These are phyloP conservation scores for Thuidium tamariscinum DNA, from an alignment of 225 moss, liverwort and hornwort species.

Conservation along the genomic window DNA sequence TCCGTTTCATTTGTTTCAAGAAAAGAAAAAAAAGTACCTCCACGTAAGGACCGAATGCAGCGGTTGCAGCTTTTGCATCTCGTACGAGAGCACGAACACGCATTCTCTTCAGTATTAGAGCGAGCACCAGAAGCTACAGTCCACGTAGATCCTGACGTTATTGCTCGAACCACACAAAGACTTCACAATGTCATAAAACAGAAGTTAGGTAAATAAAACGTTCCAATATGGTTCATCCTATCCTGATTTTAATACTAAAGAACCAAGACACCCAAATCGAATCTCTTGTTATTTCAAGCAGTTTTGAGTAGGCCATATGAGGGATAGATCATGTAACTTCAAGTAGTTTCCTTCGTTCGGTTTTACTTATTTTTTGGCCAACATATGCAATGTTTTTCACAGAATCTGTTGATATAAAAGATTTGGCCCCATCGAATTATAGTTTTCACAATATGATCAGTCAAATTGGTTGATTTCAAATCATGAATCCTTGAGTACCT, in stretches of 20 bases:
- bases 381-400: neutral
- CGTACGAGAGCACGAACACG: slow-evolving; percentile 82
- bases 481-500: slow-evolving; percentile 27
- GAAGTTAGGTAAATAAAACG: too few species aligned
- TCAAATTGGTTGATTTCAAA: neutral
- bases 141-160: neutral
- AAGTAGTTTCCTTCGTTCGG: neutral
- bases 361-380: neutral
- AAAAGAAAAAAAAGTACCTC: too few species aligned
- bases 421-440: neutral
- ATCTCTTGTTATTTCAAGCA: neutral
- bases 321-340: neutral
- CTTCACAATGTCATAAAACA: neutral
- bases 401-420: neutral
- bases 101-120: slow-evolving; percentile 69
- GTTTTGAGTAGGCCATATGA: neutral
- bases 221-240: neutral
- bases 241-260: neutral
- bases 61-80: slow-evolving; percentile 80
- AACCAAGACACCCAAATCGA: neutral
- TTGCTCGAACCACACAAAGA: neutral
- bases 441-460: neutral
- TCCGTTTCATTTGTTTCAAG: too few species aligned
- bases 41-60: slow-evolving; percentile 78
- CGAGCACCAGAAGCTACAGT: slow-evolving; percentile 70